A percentile compares a stretch with the other conserved stretches of the same genome.
These are phyloP conservation scores for Bauhinia variegata DNA, from an alignment of 306 rosid genomes.

Conservation along the genomic window DNA sequence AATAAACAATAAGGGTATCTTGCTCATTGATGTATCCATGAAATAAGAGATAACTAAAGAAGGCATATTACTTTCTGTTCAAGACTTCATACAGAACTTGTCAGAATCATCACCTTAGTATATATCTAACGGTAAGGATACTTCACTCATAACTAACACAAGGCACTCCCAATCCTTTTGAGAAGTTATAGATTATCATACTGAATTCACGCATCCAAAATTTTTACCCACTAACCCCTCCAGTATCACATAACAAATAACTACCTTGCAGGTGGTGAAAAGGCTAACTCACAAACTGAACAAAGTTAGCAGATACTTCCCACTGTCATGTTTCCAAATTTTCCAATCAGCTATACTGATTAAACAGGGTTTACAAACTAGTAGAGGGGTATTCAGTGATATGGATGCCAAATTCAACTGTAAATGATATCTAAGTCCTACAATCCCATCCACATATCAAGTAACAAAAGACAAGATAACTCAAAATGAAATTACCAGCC, in stretches of 20 bases:
- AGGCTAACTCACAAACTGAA: background rate
- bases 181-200: background rate
- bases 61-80: background rate
- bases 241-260: background rate
- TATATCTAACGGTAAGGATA: background rate
- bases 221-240: background rate
- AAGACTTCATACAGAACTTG: background rate
- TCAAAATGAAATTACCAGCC: background rate
- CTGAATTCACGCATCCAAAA: background rate
- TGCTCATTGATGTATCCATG: slow-evolving; percentile 12
- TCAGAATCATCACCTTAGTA: background rate
- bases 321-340: background rate
- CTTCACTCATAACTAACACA: background rate
- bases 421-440: background rate
- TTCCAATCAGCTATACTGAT: background rate
- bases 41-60: slow-evolving; percentile 4
- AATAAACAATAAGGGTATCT: background rate
- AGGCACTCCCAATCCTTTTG: background rate
- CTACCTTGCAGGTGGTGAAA: background rate
- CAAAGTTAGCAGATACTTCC: background rate
- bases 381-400: background rate
- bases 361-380: background rate
- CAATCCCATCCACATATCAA: background rate
- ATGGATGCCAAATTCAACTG: background rate
- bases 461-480: background rate